Base-by-base conservation (phyloP, 495 filamentous ascomycete genomes). In the Sporormia fimetaria region DNA sequence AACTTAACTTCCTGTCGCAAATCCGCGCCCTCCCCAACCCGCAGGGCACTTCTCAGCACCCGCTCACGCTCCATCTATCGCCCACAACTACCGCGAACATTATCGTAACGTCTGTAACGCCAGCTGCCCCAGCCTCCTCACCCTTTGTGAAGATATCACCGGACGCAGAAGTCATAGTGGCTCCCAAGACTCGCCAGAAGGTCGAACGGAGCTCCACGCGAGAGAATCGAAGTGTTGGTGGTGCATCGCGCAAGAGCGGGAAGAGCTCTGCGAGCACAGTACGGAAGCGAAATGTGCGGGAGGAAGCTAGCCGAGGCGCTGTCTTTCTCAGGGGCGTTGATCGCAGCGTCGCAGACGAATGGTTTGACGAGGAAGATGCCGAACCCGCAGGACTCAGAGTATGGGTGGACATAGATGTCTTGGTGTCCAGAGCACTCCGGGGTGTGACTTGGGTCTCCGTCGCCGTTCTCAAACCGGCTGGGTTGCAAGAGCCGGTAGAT, bases 11-110 rank as follows among this genome's bases (percentile, higher is more conserved):
- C 36, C 67, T 94, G 10, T 83, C 81, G 24, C 92, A 96, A 66
- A 84, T 98, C 55, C 78, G 90, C 35, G 88, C 87, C 27, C 67
- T 98, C 10, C 87, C 87, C 10, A 94, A 92, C 56, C 87, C 87
- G 11, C 65, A 67, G 12, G 43, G 57, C 9, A 65, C 67, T 23
- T 63, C 69, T 42, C 60, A 67, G 47, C 90, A 98, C 54, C 84
- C 92, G 12, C 64, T 98, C 37, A 86, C 86, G 4, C 67, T 98
- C 16, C 92, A 96, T 62, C 75, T 98, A 3, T 94, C 88, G 11
- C 88, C 83, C 2, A 98, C 92, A 3, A 94, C 88, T 8, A 94
- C 87, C 3, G 90, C 90, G 4, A 94, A 85, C 59, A 85, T 98
- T 41, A 74, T 80, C 24, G 68, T 95, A 24, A 77, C 81, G 6